phyloP scores from a whole-genome alignment of 176 grass and related monocot genomes.

The Triticum dicoccoides region DNA sequence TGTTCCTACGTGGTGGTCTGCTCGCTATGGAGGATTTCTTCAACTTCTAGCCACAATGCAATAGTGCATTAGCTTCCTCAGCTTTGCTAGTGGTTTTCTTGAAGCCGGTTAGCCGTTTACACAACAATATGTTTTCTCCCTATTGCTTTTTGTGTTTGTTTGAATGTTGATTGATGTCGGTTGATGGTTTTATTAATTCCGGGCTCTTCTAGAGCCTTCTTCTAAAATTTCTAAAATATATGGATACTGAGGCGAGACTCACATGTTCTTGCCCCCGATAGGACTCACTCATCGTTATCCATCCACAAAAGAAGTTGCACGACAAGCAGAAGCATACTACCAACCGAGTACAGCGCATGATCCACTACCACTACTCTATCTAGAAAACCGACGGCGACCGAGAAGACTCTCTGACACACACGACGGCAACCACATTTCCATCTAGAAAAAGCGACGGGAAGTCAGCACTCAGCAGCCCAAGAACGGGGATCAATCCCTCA shows the following conservation, averaged over 20 bases:
- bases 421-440: neutral
- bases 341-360: neutral
- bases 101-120: no score
- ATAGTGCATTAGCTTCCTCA: no score
- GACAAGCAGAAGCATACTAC: neutral
- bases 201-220: no score
- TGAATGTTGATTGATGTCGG: no score
- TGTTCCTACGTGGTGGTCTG: no score
- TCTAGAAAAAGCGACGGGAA: neutral
- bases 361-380: neutral
- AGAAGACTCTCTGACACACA: slow-evolving; percentile 16
- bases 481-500: neutral
- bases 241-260: neutral
- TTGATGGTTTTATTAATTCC: no score
- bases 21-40: no score
- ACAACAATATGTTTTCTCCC: no score
- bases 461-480: neutral
- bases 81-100: no score
- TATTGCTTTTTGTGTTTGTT: no score
- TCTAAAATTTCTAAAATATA: no score
- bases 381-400: neutral
- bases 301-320: neutral
- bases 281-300: neutral
- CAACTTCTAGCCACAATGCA: no score
- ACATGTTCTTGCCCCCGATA: neutral